phyloP scores from a whole-genome alignment of 768 basidiomycete species.

The Calocybe indica region DNA sequence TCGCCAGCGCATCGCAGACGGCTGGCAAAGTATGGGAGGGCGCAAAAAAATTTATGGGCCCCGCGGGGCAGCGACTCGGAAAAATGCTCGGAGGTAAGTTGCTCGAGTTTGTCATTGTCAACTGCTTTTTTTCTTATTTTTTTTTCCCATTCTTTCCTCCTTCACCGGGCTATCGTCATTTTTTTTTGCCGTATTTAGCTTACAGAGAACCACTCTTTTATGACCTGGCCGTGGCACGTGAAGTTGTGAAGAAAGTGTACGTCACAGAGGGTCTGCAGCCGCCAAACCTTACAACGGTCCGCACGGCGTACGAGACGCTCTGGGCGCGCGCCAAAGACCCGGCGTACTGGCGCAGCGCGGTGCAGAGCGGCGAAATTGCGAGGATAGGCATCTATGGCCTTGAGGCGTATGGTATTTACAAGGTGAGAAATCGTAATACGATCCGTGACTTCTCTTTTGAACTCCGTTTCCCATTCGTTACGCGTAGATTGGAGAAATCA shows the following conservation, averaged over 20 bases:
- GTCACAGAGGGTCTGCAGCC: constrained; percentile 65
- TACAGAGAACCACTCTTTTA: constrained; percentile 76
- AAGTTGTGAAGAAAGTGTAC: constrained; percentile 73
- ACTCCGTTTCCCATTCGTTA: background rate
- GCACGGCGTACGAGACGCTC: constrained; percentile 56
- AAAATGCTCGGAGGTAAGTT: constrained; percentile 43
- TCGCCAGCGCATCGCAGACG: constrained; percentile 51
- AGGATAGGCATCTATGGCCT: constrained; percentile 69
- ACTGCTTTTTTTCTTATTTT: background rate
- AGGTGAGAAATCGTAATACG: constrained; percentile 49
- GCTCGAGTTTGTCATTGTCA: constrained; percentile 2
- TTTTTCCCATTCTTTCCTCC: constrained; percentile 7
- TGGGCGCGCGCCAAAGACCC: constrained; percentile 55
- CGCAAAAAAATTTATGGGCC: constrained; percentile 40
- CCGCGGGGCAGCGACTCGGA: constrained; percentile 46
- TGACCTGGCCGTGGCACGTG: constrained; percentile 72
- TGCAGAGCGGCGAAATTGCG: constrained; percentile 59
- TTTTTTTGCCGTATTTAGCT: constrained; percentile 25
- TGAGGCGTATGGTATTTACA: constrained; percentile 89
- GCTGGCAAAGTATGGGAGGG: constrained; percentile 48
- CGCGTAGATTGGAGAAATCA: background rate
- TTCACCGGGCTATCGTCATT: background rate
- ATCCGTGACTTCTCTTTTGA: background rate
- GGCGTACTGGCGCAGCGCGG: constrained; percentile 55
- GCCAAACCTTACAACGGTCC: constrained; percentile 52